Evolutionary conservation across 2,329 filamentous ascomycete species (phyloP).

Genomic region (Lomentospora prolificans): DNA sequence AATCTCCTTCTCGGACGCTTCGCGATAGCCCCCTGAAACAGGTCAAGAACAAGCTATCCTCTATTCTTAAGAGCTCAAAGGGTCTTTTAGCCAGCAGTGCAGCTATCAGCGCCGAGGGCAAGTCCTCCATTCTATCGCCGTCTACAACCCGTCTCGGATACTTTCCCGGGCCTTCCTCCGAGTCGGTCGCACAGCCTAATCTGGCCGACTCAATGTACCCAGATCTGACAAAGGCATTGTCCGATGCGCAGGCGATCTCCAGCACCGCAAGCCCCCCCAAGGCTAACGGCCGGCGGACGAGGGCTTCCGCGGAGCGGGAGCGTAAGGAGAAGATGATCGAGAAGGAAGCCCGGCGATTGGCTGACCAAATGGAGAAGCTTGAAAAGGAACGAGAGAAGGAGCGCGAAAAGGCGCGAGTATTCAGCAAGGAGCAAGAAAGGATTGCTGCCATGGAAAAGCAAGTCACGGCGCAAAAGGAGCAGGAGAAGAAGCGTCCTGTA

Average conservation of each 20-base stretch:
- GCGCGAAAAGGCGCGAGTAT: constrained; percentile 54
- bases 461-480: constrained; percentile 41
- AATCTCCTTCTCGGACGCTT: constrained; percentile 46
- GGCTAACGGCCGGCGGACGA: constrained; percentile 37
- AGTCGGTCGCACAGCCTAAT: constrained; percentile 28
- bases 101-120: constrained; percentile 52
- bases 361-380: constrained; percentile 51
- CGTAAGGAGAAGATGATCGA: constrained; percentile 57
- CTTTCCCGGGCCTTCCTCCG: constrained; percentile 35
- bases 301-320: constrained; percentile 51
- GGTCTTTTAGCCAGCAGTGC: constrained; percentile 74
- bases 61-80: constrained; percentile 79
- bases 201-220: constrained; percentile 32
- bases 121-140: constrained; percentile 46
- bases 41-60: constrained; percentile 86
- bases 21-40: constrained; percentile 78
- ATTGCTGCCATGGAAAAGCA: constrained; percentile 43
- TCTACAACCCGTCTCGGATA: constrained; percentile 36
- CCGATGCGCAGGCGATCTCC: constrained; percentile 11
- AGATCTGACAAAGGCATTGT: constrained; percentile 30
- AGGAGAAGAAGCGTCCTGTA: constrained; percentile 24
- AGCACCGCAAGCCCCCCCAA: constrained; percentile 30
- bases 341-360: constrained; percentile 52
- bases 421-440: constrained; percentile 48
- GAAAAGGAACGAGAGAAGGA: constrained; percentile 63